phyloP scores from a whole-genome alignment of 192 early-diverging fungal genomes.

The Backusella psychrophila region DNA sequence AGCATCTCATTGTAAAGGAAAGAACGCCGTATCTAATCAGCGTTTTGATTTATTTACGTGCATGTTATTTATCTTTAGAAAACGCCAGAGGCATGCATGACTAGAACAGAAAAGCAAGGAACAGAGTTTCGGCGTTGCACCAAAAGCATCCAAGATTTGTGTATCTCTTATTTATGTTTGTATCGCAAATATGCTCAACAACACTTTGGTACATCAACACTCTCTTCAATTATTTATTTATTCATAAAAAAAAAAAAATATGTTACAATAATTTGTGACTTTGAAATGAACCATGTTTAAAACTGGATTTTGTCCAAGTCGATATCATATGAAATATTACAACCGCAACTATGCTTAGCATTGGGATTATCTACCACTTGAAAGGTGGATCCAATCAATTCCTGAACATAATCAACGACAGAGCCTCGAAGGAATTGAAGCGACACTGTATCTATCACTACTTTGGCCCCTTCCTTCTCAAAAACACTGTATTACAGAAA shows the following conservation, averaged over 20 bases:
- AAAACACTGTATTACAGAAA: constrained; percentile 45
- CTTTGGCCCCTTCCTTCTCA: constrained; percentile 67
- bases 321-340: constrained; percentile 43
- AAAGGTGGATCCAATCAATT: constrained; percentile 80
- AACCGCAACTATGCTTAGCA: constrained; percentile 48
- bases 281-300: neutral
- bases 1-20: neutral
- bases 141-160: too few species aligned
- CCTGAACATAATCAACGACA: constrained; percentile 73
- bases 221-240: neutral
- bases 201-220: too few species aligned
- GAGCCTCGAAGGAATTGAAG: constrained; percentile 75
- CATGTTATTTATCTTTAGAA: neutral
- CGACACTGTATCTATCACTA: constrained; percentile 71
- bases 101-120: too few species aligned
- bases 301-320: constrained; percentile 35
- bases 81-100: too few species aligned
- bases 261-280: neutral
- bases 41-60: neutral
- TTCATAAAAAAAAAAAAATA: neutral
- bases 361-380: constrained; percentile 75
- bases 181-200: too few species aligned
- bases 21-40: neutral
- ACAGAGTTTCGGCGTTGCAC: neutral
- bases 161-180: too few species aligned